A percentile compares a stretch with the other conserved stretches of the same genome.
phyloP scores from a whole-genome alignment of 495 filamentous ascomycete genomes.

The Hyaloscypha hepaticicola region DNA sequence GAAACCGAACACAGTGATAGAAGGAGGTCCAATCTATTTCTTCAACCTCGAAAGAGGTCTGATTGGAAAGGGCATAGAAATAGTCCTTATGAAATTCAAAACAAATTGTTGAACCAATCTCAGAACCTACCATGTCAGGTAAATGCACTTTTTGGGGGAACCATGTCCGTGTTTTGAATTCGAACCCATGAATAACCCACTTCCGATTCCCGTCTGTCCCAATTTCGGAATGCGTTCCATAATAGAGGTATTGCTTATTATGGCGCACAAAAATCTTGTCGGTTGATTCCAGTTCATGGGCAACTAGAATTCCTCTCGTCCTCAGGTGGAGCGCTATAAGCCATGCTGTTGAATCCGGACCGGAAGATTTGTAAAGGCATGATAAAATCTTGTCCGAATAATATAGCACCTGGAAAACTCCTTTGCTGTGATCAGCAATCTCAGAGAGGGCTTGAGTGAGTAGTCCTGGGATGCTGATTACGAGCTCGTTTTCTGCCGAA shows the following conservation, averaged over 20 bases:
- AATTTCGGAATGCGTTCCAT: slow-evolving; percentile 57
- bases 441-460: slow-evolving; percentile 36
- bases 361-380: slow-evolving; percentile 47
- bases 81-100: slow-evolving; percentile 70
- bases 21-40: slow-evolving; percentile 69
- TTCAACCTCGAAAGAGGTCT: slow-evolving; percentile 60
- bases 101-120: slow-evolving; percentile 65
- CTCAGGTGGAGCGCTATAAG: slow-evolving; percentile 60
- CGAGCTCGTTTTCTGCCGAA: slow-evolving; percentile 50
- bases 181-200: slow-evolving; percentile 61
- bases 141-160: slow-evolving; percentile 45
- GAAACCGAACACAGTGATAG: slow-evolving; percentile 67
- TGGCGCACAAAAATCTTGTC: slow-evolving; percentile 68
- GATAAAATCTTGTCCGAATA: slow-evolving; percentile 62
- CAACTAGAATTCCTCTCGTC: slow-evolving; percentile 40
- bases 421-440: slow-evolving; percentile 32
- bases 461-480: slow-evolving; percentile 54
- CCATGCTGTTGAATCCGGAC: slow-evolving; percentile 43
- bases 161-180: slow-evolving; percentile 41
- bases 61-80: slow-evolving; percentile 72
- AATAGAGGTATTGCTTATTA: slow-evolving; percentile 62
- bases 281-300: slow-evolving; percentile 44
- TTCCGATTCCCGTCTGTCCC: slow-evolving; percentile 51
- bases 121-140: slow-evolving; percentile 55
- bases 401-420: slow-evolving; percentile 58